A percentile compares a stretch with the other conserved stretches of the same genome.
These are phyloP conservation scores for Pestalotiopsis sp. DNA, from an alignment of 2,329 filamentous ascomycete genomes.

Conservation along the genomic window DNA sequence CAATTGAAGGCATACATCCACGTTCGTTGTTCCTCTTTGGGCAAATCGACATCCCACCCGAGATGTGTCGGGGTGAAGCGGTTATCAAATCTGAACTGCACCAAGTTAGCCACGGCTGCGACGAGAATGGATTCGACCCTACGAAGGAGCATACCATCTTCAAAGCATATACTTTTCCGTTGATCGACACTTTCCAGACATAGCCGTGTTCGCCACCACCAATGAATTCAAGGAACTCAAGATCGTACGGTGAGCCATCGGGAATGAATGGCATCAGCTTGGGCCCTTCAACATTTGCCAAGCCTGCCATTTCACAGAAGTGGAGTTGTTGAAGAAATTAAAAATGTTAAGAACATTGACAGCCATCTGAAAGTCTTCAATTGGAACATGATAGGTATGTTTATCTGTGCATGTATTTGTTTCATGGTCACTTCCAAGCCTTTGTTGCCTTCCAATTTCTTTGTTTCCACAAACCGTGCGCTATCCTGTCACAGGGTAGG, in stretches of 20 bases:
- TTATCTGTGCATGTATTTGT: background rate
- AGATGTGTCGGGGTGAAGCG: background rate
- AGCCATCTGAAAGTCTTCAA: too few species aligned
- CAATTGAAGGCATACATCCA: slow-evolving; percentile 12
- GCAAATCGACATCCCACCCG: background rate
- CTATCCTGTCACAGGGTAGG: background rate
- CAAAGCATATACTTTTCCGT: slow-evolving; percentile 4
- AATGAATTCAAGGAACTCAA: background rate
- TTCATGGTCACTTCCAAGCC: background rate
- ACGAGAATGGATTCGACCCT: background rate
- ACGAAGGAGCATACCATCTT: slow-evolving; percentile 12
- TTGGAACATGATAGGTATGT: too few species aligned
- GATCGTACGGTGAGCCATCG: background rate
- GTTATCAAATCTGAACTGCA: slow-evolving; percentile 4
- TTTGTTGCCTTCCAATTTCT: too few species aligned
- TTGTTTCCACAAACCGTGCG: background rate
- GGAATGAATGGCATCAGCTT: slow-evolving; percentile 7
- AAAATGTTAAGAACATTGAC: too few species aligned
- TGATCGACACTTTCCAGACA: slow-evolving; percentile 15
- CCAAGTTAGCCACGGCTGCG: background rate
- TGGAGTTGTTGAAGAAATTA: too few species aligned
- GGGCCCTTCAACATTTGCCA: slow-evolving; percentile 6
- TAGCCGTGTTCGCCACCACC: slow-evolving; percentile 9
- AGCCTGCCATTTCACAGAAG: background rate
- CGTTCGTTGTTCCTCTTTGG: background rate